Conservation (phyloP, 2,329 filamentous ascomycete species). For the Calonectria crousiana region DNA sequence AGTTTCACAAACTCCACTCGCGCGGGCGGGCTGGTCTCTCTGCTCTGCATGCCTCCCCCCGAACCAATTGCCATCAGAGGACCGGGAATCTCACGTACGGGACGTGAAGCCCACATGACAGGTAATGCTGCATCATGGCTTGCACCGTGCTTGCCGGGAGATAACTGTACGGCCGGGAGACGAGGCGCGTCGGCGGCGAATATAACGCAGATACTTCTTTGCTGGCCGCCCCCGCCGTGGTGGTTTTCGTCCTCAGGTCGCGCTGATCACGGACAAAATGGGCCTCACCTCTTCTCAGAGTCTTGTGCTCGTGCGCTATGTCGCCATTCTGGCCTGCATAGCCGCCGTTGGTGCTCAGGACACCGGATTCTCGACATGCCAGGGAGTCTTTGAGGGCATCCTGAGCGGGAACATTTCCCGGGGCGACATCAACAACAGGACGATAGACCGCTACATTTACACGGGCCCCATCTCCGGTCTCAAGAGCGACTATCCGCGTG, state of each 20-base stretch:
- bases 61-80: not conserved
- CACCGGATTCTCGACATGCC: not conserved
- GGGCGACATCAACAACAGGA: not conserved
- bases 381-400: not conserved
- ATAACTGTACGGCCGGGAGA: not conserved
- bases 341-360: not conserved
- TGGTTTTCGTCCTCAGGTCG: not conserved
- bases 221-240: not conserved
- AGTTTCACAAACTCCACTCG: slow-evolving; percentile 5
- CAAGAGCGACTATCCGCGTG: not conserved
- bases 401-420: not conserved
- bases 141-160: not conserved
- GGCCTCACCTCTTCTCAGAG: not conserved
- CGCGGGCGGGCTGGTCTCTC: not conserved
- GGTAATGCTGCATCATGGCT: not conserved
- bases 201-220: not conserved
- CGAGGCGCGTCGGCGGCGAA: not conserved
- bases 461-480: not conserved
- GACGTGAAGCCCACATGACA: not conserved
- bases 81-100: not conserved
- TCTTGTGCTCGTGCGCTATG: not conserved
- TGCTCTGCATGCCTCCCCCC: not conserved
- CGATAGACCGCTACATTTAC: not conserved
- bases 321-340: not conserved
- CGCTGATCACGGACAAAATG: not conserved